Conservation (phyloP, 2,329 filamentous ascomycete species). For the Colletotrichum musicola region DNA sequence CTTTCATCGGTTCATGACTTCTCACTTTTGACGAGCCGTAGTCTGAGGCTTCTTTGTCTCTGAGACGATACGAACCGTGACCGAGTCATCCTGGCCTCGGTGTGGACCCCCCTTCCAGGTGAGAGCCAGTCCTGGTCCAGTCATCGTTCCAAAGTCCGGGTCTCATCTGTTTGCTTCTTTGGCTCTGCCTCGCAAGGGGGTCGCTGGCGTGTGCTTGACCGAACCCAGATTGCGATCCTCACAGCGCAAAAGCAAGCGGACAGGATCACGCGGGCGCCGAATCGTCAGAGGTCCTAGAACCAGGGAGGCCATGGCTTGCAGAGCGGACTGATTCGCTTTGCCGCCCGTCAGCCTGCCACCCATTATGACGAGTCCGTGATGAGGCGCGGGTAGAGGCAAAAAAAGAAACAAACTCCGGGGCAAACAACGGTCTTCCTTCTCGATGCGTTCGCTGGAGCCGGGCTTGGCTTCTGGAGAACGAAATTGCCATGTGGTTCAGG, state of each 20-base stretch:
- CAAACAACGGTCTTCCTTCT: slow-evolving; percentile 16
- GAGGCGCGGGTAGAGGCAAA: neutral
- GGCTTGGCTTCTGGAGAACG: slow-evolving; percentile 21
- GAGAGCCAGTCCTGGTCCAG: slow-evolving; percentile 6
- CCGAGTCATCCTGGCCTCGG: slow-evolving; percentile 29
- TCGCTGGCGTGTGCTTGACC: slow-evolving; percentile 15
- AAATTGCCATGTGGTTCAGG: slow-evolving; percentile 38
- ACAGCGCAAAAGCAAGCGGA: slow-evolving; percentile 15
- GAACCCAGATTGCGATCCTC: slow-evolving; percentile 20
- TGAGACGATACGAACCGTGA: slow-evolving; percentile 11
- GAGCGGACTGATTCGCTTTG: slow-evolving; percentile 7
- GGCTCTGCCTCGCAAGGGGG: slow-evolving; percentile 12
- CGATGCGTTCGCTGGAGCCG: neutral
- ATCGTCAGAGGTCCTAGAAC: neutral
- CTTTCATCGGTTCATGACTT: slow-evolving; percentile 6
- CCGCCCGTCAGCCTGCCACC: neutral
- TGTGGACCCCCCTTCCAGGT: slow-evolving; percentile 25
- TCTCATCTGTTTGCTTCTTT: slow-evolving; percentile 26
- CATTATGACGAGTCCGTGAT: neutral
- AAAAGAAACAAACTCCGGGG: slow-evolving; percentile 9
- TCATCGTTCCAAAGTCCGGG: slow-evolving; percentile 4
- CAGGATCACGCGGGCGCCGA: neutral
- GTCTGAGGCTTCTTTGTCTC: slow-evolving; percentile 3
- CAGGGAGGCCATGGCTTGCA: slow-evolving; percentile 17
- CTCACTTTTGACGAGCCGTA: slow-evolving; percentile 10